These are phyloP conservation scores for Rhizopogon vinicolor DNA, from an alignment of 768 basidiomycete genomes.

Conservation along the genomic window DNA sequence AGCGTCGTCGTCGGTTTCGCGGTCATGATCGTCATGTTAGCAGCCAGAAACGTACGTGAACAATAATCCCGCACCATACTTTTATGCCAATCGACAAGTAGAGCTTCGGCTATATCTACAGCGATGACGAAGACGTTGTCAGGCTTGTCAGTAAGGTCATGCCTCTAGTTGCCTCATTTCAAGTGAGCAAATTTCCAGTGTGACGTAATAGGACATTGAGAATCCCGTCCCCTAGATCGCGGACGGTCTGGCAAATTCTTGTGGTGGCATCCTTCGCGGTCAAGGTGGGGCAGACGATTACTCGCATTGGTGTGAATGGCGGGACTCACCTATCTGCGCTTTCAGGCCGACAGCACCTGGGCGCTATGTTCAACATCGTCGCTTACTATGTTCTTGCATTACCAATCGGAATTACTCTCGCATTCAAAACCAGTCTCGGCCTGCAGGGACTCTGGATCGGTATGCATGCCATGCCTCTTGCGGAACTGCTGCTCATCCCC, in stretches of 20 bases:
- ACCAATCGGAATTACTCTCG: slow-evolving; percentile 48
- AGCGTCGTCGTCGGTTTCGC: slow-evolving; percentile 54
- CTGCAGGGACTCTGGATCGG: slow-evolving; percentile 51
- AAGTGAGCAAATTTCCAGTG: slow-evolving; percentile 23
- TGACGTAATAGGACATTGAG: not conserved
- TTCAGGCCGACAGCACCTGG: slow-evolving; percentile 58
- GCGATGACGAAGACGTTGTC: slow-evolving; percentile 54
- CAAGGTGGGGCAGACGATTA: slow-evolving; percentile 28
- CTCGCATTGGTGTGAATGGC: too few relatives aligned
- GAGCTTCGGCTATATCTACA: slow-evolving; percentile 68
- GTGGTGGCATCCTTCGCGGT: slow-evolving; percentile 45
- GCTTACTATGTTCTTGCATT: slow-evolving; percentile 57
- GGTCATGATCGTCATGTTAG: slow-evolving; percentile 58
- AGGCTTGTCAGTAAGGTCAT: slow-evolving; percentile 44
- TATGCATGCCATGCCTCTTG: slow-evolving; percentile 5
- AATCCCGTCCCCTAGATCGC: slow-evolving; percentile 32
- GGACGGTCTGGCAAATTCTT: slow-evolving; percentile 49
- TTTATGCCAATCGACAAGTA: not conserved
- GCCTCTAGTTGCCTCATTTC: slow-evolving; percentile 53
- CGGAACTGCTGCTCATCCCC: slow-evolving; percentile 9
- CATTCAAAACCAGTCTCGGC: slow-evolving; percentile 39
- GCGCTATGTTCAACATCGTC: slow-evolving; percentile 67
- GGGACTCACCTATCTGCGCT: slow-evolving; percentile 4
- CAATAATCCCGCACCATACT: not conserved
- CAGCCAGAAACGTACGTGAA: slow-evolving; percentile 47